Conservation (phyloP, 148 eudicot species). For the Amaranthus palmeri region DNA sequence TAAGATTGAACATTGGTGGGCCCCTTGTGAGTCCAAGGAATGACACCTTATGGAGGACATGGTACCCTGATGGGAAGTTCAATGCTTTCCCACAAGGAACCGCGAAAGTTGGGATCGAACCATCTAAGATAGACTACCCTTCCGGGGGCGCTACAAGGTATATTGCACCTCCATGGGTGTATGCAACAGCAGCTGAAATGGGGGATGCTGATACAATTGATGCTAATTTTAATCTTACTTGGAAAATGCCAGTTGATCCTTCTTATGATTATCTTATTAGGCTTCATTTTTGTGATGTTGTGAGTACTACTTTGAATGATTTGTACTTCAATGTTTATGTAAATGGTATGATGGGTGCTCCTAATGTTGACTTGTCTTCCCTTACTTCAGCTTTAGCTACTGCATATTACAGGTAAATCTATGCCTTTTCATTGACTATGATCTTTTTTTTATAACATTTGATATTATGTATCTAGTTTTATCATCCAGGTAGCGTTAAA, state of each 20-base stretch:
- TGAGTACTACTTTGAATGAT: conserved; percentile 36
- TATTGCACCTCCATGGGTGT: conserved; percentile 50
- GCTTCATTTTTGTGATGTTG: conserved; percentile 62
- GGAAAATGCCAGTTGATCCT: conserved; percentile 50
- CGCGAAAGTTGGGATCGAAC: conserved; percentile 23
- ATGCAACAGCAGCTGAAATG: conserved; percentile 46
- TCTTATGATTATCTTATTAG: conserved; percentile 48
- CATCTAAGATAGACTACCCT: conserved; percentile 33
- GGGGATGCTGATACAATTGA: conserved; percentile 26
- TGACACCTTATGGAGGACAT: conserved; percentile 52
- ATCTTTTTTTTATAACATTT: background rate
- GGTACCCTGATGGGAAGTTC: conserved; percentile 39
- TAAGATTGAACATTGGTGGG: conserved; percentile 54
- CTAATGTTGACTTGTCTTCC: conserved; percentile 44
- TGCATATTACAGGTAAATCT: conserved; percentile 39
- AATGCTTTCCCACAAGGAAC: conserved; percentile 41
- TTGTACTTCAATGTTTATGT: conserved; percentile 54
- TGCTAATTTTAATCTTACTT: conserved; percentile 48
- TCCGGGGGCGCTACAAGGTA: conserved; percentile 40
- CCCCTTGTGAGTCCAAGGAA: conserved; percentile 42
- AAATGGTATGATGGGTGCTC: conserved; percentile 40
- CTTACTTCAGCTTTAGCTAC: conserved; percentile 38
- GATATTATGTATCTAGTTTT: background rate
- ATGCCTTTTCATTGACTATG: background rate
- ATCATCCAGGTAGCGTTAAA: background rate